phyloP scores from a whole-genome alignment of 2,329 filamentous ascomycete genomes.

The Akanthomyces dipterigenus region DNA sequence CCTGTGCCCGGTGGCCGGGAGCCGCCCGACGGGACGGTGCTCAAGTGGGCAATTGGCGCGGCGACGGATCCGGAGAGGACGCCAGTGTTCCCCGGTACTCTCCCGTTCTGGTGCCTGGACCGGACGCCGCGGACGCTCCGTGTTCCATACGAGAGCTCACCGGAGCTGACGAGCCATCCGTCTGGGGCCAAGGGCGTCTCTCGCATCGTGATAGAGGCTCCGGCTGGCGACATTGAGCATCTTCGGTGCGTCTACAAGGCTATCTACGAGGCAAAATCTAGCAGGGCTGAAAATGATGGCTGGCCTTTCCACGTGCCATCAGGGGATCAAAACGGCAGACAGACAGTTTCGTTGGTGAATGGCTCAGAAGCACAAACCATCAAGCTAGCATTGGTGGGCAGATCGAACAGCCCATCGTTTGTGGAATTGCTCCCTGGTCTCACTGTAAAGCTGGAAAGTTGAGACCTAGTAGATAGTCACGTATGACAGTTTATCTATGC shows the following conservation, averaged over 20 bases:
- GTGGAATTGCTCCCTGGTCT: slow-evolving; percentile 17
- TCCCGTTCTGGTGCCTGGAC: slow-evolving; percentile 64
- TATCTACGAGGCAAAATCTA: slow-evolving; percentile 17
- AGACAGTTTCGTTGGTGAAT: not conserved
- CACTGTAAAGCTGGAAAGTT: slow-evolving; percentile 14
- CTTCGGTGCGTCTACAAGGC: slow-evolving; percentile 23
- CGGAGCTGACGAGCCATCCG: slow-evolving; percentile 35
- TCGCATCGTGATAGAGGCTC: slow-evolving; percentile 32
- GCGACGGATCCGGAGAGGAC: slow-evolving; percentile 21
- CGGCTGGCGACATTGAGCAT: slow-evolving; percentile 15
- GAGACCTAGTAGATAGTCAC: not conserved
- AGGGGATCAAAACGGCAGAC: slow-evolving; percentile 4
- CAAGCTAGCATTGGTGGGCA: slow-evolving; percentile 14
- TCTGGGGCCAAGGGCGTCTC: slow-evolving; percentile 45
- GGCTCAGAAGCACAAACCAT: slow-evolving; percentile 8
- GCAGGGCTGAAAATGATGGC: not conserved
- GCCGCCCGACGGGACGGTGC: slow-evolving; percentile 45
- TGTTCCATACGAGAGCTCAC: slow-evolving; percentile 37
- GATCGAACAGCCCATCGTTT: slow-evolving; percentile 12
- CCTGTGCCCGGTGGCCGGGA: slow-evolving; percentile 47
- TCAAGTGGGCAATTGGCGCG: slow-evolving; percentile 54
- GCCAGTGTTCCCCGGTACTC: slow-evolving; percentile 35
- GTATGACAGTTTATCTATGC: too few species aligned
- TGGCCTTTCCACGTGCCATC: slow-evolving; percentile 16
- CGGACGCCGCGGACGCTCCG: slow-evolving; percentile 48